Evolutionary conservation across 345 rosid genomes (phyloP), one percentile per base, ranked within the genome.

Genomic region (Rhizophora mangle): DNA sequence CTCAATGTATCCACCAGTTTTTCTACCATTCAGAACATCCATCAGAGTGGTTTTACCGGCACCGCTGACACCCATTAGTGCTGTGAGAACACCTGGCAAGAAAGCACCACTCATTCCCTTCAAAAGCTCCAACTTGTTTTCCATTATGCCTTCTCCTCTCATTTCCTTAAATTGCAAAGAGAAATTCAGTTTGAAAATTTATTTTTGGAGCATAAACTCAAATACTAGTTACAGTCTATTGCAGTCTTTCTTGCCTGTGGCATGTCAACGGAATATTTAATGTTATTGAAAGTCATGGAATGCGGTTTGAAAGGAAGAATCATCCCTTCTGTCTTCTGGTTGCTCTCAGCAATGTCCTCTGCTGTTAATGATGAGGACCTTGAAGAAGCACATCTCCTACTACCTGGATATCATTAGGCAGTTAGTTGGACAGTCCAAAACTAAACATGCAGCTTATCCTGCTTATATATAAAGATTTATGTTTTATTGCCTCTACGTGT

Each of bases 11-110:
- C 59, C 59, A 8, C 59, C 59, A 21, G 59, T 55, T 55, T 88
- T 88, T 65, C 94, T 80, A 63, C 94, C 94, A 21, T 91, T 89
- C 22, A 88, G 72, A 58, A 88, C 94, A 82, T 88, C 94, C 94
- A 88, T 86, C 58, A 88, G 56, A 67, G 94, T 88, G 27, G 94
- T 86, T 78, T 88, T 88, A 3, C 94, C 94, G 15, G 94, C 91
- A 6, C 90, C 90, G 16, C 87, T 82, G 26, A 84, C 88, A 59
- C 88, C 90, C 90, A 86, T 86, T 46, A 84, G 72, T 79, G 89
- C 90, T 7, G 92, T 88, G 5, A 88, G 88, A 69, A 88, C 88
- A 4, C 93, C 93, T 15, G 93, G 93, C 74, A 90, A 79, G 72
- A 88, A 88, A 22, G 93, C 81, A 63, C 94, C 91, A 43, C 84